A percentile compares a stretch with the other conserved stretches of the same genome.
These are phyloP conservation scores for Cucumis hystrix DNA, from an alignment of 306 rosid genomes.

Conservation along the genomic window DNA sequence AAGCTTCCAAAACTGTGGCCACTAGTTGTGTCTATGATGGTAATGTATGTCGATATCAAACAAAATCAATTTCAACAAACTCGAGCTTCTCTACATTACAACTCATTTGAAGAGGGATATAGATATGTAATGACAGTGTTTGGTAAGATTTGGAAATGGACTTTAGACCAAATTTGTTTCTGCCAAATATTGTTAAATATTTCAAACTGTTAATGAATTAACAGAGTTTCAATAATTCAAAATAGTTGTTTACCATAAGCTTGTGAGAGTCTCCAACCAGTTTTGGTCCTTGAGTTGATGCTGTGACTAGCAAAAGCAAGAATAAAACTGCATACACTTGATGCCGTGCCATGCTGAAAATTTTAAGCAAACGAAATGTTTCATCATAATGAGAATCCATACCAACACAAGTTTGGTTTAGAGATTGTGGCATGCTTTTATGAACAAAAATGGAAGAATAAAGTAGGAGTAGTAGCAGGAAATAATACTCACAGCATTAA, in stretches of 20 bases:
- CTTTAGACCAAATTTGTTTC: not conserved
- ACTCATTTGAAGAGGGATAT: not conserved
- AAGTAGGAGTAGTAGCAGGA: conserved; percentile 10
- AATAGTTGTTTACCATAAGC: not conserved
- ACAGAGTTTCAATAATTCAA: not conserved
- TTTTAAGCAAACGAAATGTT: not conserved
- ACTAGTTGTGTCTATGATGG: not conserved
- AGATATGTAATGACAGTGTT: not conserved
- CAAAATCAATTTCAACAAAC: not conserved
- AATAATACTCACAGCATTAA: conserved; percentile 29
- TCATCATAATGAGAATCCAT: not conserved
- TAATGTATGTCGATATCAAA: not conserved
- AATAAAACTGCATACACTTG: not conserved
- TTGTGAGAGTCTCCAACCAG: not conserved
- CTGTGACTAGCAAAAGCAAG: not conserved
- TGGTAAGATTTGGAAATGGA: not conserved
- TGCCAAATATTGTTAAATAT: not conserved
- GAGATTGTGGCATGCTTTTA: not conserved
- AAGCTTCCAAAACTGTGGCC: not conserved
- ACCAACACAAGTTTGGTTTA: not conserved
- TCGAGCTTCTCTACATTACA: not conserved
- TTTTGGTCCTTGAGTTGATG: not conserved
- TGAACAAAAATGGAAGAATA: not conserved
- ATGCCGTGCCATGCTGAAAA: not conserved
- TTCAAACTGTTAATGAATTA: not conserved